Evolutionary conservation across 352 stramenopile genomes (phyloP), one percentile per base, ranked within the genome.

Genomic region (Pythium aquatile): DNA sequence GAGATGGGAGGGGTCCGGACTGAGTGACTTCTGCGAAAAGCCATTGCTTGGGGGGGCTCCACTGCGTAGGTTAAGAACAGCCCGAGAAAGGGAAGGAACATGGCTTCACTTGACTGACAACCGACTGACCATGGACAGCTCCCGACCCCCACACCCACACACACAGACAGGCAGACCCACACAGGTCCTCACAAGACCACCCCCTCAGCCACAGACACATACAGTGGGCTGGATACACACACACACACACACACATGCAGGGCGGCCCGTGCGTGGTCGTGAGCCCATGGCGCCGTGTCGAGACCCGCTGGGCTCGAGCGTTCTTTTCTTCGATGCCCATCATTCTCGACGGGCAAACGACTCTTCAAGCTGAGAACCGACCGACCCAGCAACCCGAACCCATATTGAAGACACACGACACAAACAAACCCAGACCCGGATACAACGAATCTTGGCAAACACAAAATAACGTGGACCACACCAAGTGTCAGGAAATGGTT

Each of bases 61-160:
- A 39, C 30, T 26, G 26, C 30, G 26, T 10, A n/a, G 54, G 62
- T 68, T 63, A 68, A 69, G 63, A 69, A 69, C 55, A 52, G 24
- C 51, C 14, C 17, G 7, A 6, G 28, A 53, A 44, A 52, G 16
- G 20, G 24, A 49, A 57, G 32, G 30, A 42, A 65, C 56, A 69
- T 69, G 63, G 63, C 55, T 69, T 69, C 63, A 69, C 63, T 69
- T 65, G 55, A 69, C 63, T 68, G 62, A 68, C 62, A 68, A 20
- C 39, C 47, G 51, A 64, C 55, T 48, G 40, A 48, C 40, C 24
- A 26, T 8, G 40, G 35, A 16, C 16, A 16, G 35, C 35, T 40
- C 16, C 39, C 10, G 39, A 2, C 39, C 39, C 39, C 2, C 40
- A 48, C 24, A 48, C 40, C 40, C 40, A 48, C 26, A 48, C 26